These are phyloP conservation scores for Persicaria tinctoria DNA, from an alignment of 148 eudicot genomes.

Conservation along the genomic window DNA sequence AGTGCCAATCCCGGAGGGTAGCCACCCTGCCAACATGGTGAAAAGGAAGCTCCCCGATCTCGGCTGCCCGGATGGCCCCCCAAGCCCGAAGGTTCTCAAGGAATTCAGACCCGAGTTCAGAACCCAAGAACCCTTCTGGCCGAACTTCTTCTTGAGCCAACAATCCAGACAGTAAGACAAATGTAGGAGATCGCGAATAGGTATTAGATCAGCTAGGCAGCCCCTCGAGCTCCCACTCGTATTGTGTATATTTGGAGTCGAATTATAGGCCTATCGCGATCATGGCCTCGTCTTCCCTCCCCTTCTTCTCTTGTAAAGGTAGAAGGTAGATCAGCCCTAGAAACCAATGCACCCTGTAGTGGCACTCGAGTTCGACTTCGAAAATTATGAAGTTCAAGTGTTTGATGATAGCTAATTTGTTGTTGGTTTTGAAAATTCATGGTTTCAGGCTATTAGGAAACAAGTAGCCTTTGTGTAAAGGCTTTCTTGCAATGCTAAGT, in stretches of 20 bases:
- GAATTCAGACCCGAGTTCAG: constrained; percentile 5
- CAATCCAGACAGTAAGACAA: not conserved
- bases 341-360: not conserved
- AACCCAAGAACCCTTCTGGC: not conserved
- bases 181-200: not conserved
- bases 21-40: not conserved
- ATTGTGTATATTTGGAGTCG: constrained; percentile 7
- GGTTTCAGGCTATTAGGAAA: no score
- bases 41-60: constrained; percentile 14
- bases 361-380: not conserved
- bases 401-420: not conserved
- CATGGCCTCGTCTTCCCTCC: not conserved
- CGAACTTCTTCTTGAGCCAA: constrained; percentile 12
- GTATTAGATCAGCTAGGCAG: not conserved
- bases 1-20: not conserved
- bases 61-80: not conserved
- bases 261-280: not conserved
- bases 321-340: constrained; percentile 2
- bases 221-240: not conserved
- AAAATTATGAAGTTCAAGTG: not conserved
- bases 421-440: not conserved
- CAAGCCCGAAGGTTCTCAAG: not conserved
- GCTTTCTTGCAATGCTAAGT: no score
- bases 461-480: no score
- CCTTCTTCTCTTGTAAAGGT: constrained; percentile 12